Evolutionary conservation across 140 eudicot species (phyloP).

Genomic region (Stevia rebaudiana): DNA sequence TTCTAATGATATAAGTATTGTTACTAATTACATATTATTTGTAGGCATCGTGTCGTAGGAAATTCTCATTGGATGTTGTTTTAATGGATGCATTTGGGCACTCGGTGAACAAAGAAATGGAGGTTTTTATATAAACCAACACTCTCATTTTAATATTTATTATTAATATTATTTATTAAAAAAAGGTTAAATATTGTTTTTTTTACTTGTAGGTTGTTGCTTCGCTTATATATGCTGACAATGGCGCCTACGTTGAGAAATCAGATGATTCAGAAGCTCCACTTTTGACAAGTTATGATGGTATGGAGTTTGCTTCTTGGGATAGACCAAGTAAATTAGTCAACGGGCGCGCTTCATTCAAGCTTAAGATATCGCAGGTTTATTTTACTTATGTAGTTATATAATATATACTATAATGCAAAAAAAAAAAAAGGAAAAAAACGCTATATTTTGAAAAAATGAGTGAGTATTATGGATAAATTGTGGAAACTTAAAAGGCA

Average conservation of each 20-base stretch:
- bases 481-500: neutral
- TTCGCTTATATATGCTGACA: conserved; percentile 72
- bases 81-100: conserved; percentile 58
- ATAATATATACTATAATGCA: too few relatives aligned
- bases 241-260: conserved; percentile 52
- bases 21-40: conserved; percentile 2
- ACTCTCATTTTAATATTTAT: neutral
- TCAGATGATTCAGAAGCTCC: conserved; percentile 68
- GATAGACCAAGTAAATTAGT: conserved; percentile 66
- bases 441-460: neutral
- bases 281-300: conserved; percentile 56
- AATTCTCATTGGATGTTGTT: conserved; percentile 63
- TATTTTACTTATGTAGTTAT: too few relatives aligned
- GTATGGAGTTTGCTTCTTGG: conserved; percentile 66
- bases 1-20: neutral
- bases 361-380: conserved; percentile 89
- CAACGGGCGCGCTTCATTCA: conserved; percentile 74
- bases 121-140: conserved; percentile 44
- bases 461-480: neutral
- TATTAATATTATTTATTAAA: neutral
- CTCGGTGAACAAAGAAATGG: conserved; percentile 57
- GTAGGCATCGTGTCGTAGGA: conserved; percentile 76
- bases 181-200: neutral
- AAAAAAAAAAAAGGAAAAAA: neutral
- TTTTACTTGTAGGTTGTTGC: conserved; percentile 67